Base-by-base conservation (phyloP, 805 yeast genomes). In the Barnettozyma populi region DNA sequence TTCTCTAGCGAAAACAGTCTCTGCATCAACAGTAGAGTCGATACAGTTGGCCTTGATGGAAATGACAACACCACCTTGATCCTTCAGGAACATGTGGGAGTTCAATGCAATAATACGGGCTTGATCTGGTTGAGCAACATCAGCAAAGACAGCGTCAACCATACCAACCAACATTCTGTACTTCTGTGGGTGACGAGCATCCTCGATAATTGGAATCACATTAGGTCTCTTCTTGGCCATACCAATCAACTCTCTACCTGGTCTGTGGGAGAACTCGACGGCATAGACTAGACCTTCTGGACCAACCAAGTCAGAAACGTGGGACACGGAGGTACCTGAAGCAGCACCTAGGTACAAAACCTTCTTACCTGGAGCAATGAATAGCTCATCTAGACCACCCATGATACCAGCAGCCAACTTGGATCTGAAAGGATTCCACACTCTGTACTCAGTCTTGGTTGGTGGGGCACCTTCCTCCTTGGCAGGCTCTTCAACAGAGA, bases 221-320 rank as follows among this genome's bases (percentile, higher is more conserved):
- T 94, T 94, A 57, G 99, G 98, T 82, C 99, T 88, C 95, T 94
- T 94, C 83, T 92, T 94, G 69, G 99, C 99, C 99, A 94, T 94
- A 65, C 95, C 88, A 65, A 94, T 92, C 74, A 94, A 81, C 74
- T 94, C 99, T 80, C 99, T 86, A 71, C 99, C 99, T 66, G 98
- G 96, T 81, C 99, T 86, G 82, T 94, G 98, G 55, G 97, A 90
- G 78, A 94, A 94, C 76, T 94, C 99, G 59, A 94, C 99, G 50
- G 99, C 99, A 70, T 94, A 94, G 47, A 94, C 99, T 67, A 89
- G 78, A 71, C 99, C 99, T 75, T 90, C 97, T 70, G 99, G 98
- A 56, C 99, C 99, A 60, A 94, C 99, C 60, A 94, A 84, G 71
- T 94, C 99, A 56, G 98, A 79, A 66, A 94, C 99, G 73, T 94